phyloP scores from a whole-genome alignment of 495 filamentous ascomycete genomes.

The Trichoderma erinaceum region DNA sequence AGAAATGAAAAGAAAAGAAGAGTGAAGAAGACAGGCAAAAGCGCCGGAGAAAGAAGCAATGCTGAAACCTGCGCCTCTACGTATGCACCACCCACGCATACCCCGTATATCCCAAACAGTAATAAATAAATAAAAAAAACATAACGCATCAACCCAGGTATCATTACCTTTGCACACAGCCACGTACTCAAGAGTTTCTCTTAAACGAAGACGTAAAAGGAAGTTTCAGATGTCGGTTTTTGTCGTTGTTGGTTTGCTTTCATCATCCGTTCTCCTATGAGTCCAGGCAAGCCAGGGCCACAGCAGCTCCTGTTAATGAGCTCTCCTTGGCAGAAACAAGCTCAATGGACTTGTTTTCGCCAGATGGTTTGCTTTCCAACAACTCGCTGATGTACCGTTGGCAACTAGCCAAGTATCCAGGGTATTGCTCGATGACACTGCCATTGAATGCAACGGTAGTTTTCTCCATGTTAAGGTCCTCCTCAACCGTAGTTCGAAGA shows the following conservation, averaged over 20 bases:
- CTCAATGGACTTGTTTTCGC: conserved; percentile 34
- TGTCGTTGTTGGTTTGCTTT: not conserved
- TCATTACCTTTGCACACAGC: conserved; percentile 12
- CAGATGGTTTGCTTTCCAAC: conserved; percentile 23
- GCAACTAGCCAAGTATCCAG: conserved; percentile 42
- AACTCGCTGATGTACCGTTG: conserved; percentile 49
- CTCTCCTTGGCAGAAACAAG: conserved; percentile 55
- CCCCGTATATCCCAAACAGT: not conserved
- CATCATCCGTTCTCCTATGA: conserved; percentile 15
- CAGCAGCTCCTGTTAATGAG: conserved; percentile 56
- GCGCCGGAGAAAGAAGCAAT: conserved; percentile 12
- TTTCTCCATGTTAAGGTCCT: conserved; percentile 23
- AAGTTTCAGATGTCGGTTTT: conserved; percentile 17
- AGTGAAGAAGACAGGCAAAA: not conserved
- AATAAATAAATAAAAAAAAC: not conserved
- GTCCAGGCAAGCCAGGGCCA: conserved; percentile 46
- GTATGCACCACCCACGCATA: conserved; percentile 13
- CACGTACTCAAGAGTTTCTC: not conserved
- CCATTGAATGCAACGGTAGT: conserved; percentile 58
- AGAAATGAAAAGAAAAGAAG: not conserved
- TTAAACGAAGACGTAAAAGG: not conserved
- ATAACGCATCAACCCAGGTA: conserved; percentile 17
- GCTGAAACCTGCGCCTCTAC: conserved; percentile 16
- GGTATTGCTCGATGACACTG: conserved; percentile 60
- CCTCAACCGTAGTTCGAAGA: conserved; percentile 23